These are phyloP conservation scores for Exophiala sp. DNA, from an alignment of 2,329 filamentous ascomycete species.

Conservation along the genomic window DNA sequence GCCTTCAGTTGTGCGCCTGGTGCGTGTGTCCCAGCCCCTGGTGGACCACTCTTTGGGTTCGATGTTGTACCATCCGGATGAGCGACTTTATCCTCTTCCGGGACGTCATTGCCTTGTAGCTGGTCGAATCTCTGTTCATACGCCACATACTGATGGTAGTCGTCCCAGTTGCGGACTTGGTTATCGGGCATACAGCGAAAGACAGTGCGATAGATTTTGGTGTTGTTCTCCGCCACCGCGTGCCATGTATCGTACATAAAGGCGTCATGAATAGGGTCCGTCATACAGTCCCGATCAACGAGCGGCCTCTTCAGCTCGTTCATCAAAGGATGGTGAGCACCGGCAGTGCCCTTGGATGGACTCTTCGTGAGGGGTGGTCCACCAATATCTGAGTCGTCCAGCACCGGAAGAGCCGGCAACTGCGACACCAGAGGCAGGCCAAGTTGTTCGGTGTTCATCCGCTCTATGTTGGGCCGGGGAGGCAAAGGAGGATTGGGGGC, in stretches of 20 bases:
- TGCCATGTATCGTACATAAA: conserved; percentile 91
- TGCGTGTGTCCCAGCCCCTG: conserved; percentile 34
- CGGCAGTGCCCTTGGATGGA: conserved; percentile 51
- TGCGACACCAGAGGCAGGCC: conserved; percentile 64
- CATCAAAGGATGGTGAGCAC: conserved; percentile 45
- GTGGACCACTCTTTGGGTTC: conserved; percentile 34
- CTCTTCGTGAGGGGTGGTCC: conserved; percentile 59
- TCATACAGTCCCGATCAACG: conserved; percentile 89
- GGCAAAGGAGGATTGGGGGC: conserved; percentile 50
- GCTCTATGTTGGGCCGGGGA: conserved; percentile 52
- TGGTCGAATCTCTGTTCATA: conserved; percentile 74
- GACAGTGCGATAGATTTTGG: conserved; percentile 83
- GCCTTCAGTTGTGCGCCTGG: conserved; percentile 30
- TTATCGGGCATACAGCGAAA: conserved; percentile 97
- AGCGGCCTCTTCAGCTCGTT: conserved; percentile 66
- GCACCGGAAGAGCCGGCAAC: conserved; percentile 61
- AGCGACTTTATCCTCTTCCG: conserved; percentile 13
- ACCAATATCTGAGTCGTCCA: conserved; percentile 76
- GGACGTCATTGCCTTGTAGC: conserved; percentile 48
- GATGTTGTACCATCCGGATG: conserved; percentile 41
- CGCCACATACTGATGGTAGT: conserved; percentile 76
- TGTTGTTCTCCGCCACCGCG: conserved; percentile 85
- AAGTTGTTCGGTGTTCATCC: conserved; percentile 60
- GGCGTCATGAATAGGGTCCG: conserved; percentile 70
- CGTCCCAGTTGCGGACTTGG: conserved; percentile 85